Evolutionary conservation across 495 filamentous ascomycete genomes (phyloP).

Genomic region (Pseudomonodictys pantanalensis): DNA sequence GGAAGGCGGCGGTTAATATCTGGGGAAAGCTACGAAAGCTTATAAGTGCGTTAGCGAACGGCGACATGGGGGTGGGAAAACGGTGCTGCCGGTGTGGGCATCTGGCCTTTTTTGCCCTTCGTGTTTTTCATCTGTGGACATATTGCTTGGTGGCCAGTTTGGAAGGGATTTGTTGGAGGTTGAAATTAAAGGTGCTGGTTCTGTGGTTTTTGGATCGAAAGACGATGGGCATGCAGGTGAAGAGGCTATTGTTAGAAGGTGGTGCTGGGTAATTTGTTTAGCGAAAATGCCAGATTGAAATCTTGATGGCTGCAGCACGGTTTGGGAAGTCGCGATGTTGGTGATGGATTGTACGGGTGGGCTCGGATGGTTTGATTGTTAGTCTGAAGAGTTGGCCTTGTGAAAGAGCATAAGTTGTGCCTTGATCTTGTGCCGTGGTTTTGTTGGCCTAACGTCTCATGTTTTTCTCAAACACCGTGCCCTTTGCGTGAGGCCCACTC

Average conservation of each 20-base stretch:
- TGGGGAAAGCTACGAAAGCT: slow-evolving; percentile 20
- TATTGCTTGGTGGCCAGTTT: too few species aligned
- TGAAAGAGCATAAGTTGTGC: too few species aligned
- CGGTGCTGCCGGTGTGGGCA: slow-evolving; percentile 18
- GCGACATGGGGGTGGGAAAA: slow-evolving; percentile 16
- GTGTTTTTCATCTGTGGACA: slow-evolving; percentile 21
- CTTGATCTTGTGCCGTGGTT: too few species aligned
- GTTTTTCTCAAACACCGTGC: too few species aligned
- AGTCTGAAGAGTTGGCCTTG: too few species aligned
- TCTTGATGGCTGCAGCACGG: neutral
- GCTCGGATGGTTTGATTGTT: too few species aligned
- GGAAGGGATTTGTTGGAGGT: slow-evolving; percentile 4
- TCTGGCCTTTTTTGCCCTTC: neutral
- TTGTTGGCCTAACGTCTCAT: too few species aligned
- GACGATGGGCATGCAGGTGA: neutral
- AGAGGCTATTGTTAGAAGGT: slow-evolving; percentile 24
- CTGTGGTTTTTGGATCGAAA: neutral
- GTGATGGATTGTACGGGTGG: too few species aligned
- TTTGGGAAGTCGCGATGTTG: neutral
- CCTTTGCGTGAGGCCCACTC: too few species aligned
- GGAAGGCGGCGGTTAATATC: slow-evolving; percentile 20
- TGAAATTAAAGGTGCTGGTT: neutral
- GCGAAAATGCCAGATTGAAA: slow-evolving; percentile 26
- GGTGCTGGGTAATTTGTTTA: slow-evolving; percentile 26
- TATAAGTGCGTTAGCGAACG: slow-evolving; percentile 24